Conservation (phyloP, 2,329 filamentous ascomycete species). For the Trichophaea hybrida region DNA sequence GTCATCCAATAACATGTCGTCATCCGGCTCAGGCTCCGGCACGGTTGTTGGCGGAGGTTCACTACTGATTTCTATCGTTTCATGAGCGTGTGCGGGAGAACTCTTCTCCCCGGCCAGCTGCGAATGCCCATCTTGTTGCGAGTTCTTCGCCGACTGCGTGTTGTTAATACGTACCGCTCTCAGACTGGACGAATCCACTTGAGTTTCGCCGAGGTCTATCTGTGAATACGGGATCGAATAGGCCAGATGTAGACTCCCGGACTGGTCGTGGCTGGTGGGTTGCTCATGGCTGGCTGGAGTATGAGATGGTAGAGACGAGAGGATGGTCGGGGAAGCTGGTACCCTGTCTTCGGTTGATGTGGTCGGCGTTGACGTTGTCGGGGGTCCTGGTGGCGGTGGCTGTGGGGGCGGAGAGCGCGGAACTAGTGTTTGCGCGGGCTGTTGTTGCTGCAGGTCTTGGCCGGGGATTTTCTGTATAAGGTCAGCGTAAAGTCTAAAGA, state of each 20-base stretch:
- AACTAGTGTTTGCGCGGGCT: neutral
- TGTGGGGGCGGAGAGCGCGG: neutral
- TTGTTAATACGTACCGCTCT: neutral
- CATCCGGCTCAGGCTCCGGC: neutral
- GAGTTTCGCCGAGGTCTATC: conserved; percentile 15
- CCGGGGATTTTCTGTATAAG: neutral
- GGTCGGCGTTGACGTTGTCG: neutral
- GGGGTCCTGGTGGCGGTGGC: too few relatives aligned
- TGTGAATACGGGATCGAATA: conserved; percentile 6
- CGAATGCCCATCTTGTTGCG: neutral
- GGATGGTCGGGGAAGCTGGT: neutral
- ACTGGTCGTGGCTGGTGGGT: conserved; percentile 8
- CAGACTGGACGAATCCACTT: conserved; percentile 8
- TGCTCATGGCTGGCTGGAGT: neutral
- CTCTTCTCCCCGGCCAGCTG: neutral
- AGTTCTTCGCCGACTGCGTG: neutral
- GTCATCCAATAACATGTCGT: neutral
- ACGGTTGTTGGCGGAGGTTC: neutral
- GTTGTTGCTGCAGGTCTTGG: neutral
- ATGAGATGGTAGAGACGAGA: neutral
- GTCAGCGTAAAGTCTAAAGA: neutral
- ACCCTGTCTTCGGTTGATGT: neutral
- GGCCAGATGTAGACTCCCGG: conserved; percentile 11
- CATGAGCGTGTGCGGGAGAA: neutral
- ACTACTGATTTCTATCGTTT: neutral